A percentile compares a stretch with the other conserved stretches of the same genome.
Evolutionary conservation across 257 asterid species (phyloP).

Genomic region (Eucommia ulmoides): DNA sequence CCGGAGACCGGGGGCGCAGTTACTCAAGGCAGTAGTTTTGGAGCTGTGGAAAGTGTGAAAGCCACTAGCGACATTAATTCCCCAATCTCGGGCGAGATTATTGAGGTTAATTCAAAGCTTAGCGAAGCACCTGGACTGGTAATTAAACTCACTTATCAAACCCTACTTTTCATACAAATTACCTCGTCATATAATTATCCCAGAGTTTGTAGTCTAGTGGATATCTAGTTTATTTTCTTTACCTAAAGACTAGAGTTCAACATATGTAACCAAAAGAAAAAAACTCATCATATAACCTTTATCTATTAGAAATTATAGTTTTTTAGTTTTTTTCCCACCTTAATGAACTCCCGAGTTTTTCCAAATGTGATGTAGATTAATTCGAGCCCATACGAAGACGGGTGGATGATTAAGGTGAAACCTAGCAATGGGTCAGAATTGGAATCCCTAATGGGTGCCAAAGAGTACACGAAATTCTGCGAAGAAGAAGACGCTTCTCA

Average conservation of each 20-base stretch:
- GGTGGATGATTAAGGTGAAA: too few species aligned
- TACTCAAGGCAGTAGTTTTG: conserved; percentile 34
- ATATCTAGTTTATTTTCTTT: too few species aligned
- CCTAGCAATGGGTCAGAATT: conserved; percentile 51
- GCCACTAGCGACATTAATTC: conserved; percentile 82
- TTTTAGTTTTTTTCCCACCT: background rate
- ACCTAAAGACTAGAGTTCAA: too few species aligned
- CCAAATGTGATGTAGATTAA: conserved; percentile 42
- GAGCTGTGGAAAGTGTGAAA: conserved; percentile 88
- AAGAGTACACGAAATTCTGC: conserved; percentile 73
- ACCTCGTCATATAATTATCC: too few species aligned
- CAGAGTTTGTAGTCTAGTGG: too few species aligned
- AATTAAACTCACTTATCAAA: conserved; percentile 4
- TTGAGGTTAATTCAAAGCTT: conserved; percentile 66
- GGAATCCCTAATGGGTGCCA: conserved; percentile 44
- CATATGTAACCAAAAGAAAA: background rate
- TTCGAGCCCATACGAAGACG: too few species aligned
- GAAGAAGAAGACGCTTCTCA: conserved; percentile 79
- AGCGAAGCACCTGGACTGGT: conserved; percentile 68
- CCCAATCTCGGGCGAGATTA: conserved; percentile 82
- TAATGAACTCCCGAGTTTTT: too few species aligned
- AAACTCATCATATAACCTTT: background rate
- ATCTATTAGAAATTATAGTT: background rate
- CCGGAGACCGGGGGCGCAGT: conserved; percentile 63
- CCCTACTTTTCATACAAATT: background rate